Percentiles rank a stretch among this genome's conserved stretches.
phyloP scores from a whole-genome alignment of 495 filamentous ascomycete genomes.

The Lepraria neglecta region DNA sequence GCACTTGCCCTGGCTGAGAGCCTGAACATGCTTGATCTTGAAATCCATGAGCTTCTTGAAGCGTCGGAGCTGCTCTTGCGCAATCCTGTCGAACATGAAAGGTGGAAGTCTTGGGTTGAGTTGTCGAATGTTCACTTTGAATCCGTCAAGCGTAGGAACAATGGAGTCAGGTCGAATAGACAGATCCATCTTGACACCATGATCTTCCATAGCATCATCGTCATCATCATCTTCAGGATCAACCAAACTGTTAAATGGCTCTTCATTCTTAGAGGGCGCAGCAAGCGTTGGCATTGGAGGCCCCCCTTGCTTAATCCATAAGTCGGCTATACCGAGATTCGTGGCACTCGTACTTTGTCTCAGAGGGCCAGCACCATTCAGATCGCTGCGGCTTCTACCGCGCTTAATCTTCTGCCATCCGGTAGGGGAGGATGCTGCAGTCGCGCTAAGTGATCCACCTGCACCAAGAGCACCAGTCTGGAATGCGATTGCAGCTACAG shows the following conservation, averaged over 20 bases:
- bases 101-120: slow-evolving; percentile 63
- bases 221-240: slow-evolving; percentile 45
- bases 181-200: slow-evolving; percentile 46
- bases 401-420: slow-evolving; percentile 48
- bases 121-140: slow-evolving; percentile 65
- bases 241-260: slow-evolving; percentile 26
- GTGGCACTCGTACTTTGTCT: slow-evolving; percentile 30
- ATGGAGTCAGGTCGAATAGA: slow-evolving; percentile 44
- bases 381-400: slow-evolving; percentile 68
- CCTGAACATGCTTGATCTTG: slow-evolving; percentile 62
- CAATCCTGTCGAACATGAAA: slow-evolving; percentile 76
- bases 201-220: slow-evolving; percentile 37
- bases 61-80: slow-evolving; percentile 67
- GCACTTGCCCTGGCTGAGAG: slow-evolving; percentile 51
- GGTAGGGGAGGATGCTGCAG: slow-evolving; percentile 47
- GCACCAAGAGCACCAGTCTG: slow-evolving; percentile 58
- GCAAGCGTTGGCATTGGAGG: slow-evolving; percentile 43
- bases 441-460: slow-evolving; percentile 53
- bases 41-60: slow-evolving; percentile 72
- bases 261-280: slow-evolving; percentile 33
- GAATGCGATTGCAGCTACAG: slow-evolving; percentile 56
- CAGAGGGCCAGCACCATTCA: slow-evolving; percentile 33
- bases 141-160: slow-evolving; percentile 68
- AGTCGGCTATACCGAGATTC: slow-evolving; percentile 37
- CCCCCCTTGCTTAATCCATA: slow-evolving; percentile 46